A percentile compares a stretch with the other conserved stretches of the same genome.
Evolutionary conservation across 2,329 filamentous ascomycete genomes (phyloP).

Genomic region (Torrubiella hemipterigena): DNA sequence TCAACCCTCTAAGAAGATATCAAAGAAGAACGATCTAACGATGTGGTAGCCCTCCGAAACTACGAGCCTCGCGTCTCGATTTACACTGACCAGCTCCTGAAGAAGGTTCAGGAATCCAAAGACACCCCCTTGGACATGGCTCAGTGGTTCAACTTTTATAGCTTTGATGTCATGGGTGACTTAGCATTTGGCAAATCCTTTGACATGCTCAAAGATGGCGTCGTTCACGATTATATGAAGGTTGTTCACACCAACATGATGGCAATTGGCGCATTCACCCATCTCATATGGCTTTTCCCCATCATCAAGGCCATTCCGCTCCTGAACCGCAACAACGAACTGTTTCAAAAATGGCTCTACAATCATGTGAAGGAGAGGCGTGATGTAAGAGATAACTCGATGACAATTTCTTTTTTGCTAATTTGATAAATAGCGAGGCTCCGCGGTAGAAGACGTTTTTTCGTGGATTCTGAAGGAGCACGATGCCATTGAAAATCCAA

Average conservation of each 20-base stretch:
- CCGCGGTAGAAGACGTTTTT: constrained; percentile 17
- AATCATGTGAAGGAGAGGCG: constrained; percentile 7
- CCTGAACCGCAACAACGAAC: constrained; percentile 10
- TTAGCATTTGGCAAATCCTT: constrained; percentile 25
- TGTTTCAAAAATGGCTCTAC: constrained; percentile 10
- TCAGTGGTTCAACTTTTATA: constrained; percentile 21
- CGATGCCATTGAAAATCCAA: constrained; percentile 8
- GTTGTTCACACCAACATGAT: constrained; percentile 13
- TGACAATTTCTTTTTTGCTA: neutral
- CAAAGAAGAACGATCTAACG: neutral
- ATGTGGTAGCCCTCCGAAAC: constrained; percentile 9
- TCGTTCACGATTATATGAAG: constrained; percentile 15
- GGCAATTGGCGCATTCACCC: constrained; percentile 12
- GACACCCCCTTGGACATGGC: constrained; percentile 15
- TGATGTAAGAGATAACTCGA: constrained; percentile 3
- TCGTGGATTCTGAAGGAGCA: constrained; percentile 18
- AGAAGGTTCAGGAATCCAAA: constrained; percentile 11
- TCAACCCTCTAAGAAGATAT: neutral
- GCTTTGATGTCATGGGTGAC: constrained; percentile 28
- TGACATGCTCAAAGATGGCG: constrained; percentile 17
- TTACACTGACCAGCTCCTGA: constrained; percentile 13
- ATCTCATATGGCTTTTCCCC: constrained; percentile 11
- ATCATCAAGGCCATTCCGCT: constrained; percentile 11
- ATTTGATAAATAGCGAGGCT: neutral
- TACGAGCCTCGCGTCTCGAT: constrained; percentile 16